These are phyloP conservation scores for Beauveria sp. DNA, from an alignment of 2,329 filamentous ascomycete species.

Conservation along the genomic window DNA sequence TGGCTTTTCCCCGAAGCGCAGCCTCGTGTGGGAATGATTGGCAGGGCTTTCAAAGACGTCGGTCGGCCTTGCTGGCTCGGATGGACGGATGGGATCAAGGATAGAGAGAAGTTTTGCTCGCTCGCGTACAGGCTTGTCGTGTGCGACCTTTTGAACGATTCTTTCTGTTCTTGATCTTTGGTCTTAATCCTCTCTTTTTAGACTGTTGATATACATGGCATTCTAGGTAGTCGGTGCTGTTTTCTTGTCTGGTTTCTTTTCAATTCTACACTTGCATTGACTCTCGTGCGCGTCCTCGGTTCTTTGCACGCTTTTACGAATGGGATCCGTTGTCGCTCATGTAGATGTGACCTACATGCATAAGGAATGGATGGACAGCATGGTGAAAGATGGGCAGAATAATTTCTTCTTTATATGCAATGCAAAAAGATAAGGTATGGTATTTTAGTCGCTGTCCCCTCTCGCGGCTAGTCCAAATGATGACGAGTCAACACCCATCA, in stretches of 20 bases:
- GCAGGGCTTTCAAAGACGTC: too few species aligned
- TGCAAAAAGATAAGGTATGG: not conserved
- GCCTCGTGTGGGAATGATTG: too few species aligned
- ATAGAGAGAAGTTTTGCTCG: not conserved
- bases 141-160: not conserved
- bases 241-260: not conserved
- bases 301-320: too few species aligned
- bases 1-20: not conserved
- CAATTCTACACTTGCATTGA: not conserved
- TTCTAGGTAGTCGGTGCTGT: not conserved
- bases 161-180: not conserved
- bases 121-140: not conserved
- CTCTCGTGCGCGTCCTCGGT: not conserved
- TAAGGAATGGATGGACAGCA: not conserved
- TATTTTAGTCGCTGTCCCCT: not conserved
- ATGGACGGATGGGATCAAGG: not conserved
- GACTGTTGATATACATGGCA: not conserved
- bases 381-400: not conserved
- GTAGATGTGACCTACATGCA: too few species aligned
- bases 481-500: not conserved
- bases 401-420: not conserved
- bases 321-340: too few species aligned
- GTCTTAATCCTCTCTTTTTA: not conserved
- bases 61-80: too few species aligned
- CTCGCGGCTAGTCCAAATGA: not conserved